Base-by-base conservation (phyloP, 768 basidiomycete species). In the Polyporus arcularius region DNA sequence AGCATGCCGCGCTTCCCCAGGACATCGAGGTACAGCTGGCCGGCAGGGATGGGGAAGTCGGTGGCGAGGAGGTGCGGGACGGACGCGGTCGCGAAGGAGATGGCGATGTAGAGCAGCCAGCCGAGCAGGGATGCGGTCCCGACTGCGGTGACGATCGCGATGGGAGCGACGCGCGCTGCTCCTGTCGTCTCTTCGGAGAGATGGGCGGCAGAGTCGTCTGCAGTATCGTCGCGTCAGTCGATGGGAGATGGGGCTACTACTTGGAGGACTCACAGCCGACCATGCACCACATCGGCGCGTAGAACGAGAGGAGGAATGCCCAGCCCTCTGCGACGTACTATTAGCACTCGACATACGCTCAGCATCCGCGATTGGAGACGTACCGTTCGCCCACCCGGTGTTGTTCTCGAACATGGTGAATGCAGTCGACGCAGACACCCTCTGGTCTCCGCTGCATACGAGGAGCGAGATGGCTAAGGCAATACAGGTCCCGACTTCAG, bases 391-490 rank as follows among this genome's bases (percentile, higher is more conserved):
- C 61, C 64, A 65, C 31, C 57, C 61, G 14, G 55, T 60, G 21
- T 65, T 57, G 39, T 62, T 65, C 50, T 64, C 56, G 45, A 57
- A n/a, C 58, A 55, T 30, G 1, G 32, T 55, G 21, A 30, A 21
- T 4, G 21, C 53, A 4, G 26, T 32, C 12, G 4, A 2, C 7
- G 31, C 21, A 0, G 88, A 87, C 21, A 88, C 87, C 51, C 65
- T 64, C 31, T 79, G 82, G 35, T 80, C 73, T 2, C 82, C 81
- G 1, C 88, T 81, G 53, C 78, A 75, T 9, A 86, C 86, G 4
- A 88, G 76, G 16, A 90, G 75, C 2, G 81, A 68, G 21, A 87
- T 74, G 38, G 89, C 85, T 1, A 87, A 84, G 21, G 86, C 86
- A 39, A 89, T 70, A 0, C 81, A 83, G 28, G 88, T 85, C 2